Conservation (phyloP, 352 stramenopile species). For the Pythium dissotocum region DNA sequence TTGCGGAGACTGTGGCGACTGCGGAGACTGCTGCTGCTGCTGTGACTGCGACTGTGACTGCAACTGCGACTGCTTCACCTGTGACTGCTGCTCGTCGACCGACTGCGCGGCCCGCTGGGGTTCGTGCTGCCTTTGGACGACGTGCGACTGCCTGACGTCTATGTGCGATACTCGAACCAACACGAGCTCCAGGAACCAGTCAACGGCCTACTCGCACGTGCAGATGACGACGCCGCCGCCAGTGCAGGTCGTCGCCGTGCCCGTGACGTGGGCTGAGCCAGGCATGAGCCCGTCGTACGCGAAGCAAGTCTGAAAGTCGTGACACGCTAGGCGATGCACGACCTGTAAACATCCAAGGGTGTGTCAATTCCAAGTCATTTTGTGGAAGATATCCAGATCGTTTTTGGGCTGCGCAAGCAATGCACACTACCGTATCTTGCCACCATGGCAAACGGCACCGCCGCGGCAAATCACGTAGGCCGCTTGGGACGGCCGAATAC, state of each 20-base stretch:
- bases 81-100: not conserved
- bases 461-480: too few relatives aligned
- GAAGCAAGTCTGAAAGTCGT: not conserved
- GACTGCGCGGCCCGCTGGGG: slow-evolving; percentile 8
- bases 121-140: slow-evolving; percentile 3
- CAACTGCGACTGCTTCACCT: not conserved
- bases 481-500: too few relatives aligned
- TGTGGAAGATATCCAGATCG: too few relatives aligned
- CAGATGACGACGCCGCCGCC: not conserved
- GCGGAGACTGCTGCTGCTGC: slow-evolving; percentile 6
- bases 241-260: slow-evolving; percentile 12
- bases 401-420: too few relatives aligned
- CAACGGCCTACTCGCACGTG: not conserved
- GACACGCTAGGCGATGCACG: not conserved
- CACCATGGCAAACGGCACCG: too few relatives aligned
- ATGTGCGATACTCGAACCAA: not conserved
- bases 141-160: not conserved
- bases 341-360: too few relatives aligned
- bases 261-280: slow-evolving; percentile 1
- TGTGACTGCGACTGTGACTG: slow-evolving; percentile 10
- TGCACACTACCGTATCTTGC: too few relatives aligned
- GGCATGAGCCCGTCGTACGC: not conserved
- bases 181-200: not conserved
- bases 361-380: too few relatives aligned
- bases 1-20: slow-evolving; percentile 3